These are phyloP conservation scores for Juglanconis sp. DNA, from an alignment of 2,329 filamentous ascomycete genomes.

Conservation along the genomic window DNA sequence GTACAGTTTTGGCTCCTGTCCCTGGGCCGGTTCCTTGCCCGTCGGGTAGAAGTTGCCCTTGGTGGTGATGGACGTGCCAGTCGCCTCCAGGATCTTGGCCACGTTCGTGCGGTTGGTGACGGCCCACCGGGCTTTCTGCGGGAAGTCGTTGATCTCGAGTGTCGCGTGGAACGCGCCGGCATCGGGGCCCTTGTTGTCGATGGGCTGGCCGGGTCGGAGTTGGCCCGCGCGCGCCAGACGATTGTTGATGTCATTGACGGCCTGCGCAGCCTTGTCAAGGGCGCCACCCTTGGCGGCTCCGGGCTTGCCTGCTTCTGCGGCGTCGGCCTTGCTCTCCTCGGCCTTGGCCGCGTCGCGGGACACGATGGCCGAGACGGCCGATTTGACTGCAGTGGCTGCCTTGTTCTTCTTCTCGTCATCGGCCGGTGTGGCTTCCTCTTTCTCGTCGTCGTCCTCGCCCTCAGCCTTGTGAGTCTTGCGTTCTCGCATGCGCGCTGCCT, in stretches of 20 bases:
- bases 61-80: conserved; percentile 93
- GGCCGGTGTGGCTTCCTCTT: conserved; percentile 57
- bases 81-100: conserved; percentile 93
- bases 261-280: conserved; percentile 84
- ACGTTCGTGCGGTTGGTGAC: conserved; percentile 99
- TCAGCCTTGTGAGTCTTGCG: conserved; percentile 87
- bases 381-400: conserved; percentile 62
- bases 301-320: conserved; percentile 30
- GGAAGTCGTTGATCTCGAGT: conserved; percentile 98
- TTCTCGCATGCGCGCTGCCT: conserved; percentile 80
- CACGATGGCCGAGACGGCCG: conserved; percentile 56
- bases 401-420: conserved; percentile 70
- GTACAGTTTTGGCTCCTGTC: conserved; percentile 88
- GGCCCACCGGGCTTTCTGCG: conserved; percentile 96
- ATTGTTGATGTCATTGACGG: conserved; percentile 85
- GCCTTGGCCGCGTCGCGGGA: conserved; percentile 49
- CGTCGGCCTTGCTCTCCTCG: conserved; percentile 28
- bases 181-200: conserved; percentile 97
- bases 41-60: conserved; percentile 87
- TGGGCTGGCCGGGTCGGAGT: conserved; percentile 86
- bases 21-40: conserved; percentile 74
- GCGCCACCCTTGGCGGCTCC: conserved; percentile 52
- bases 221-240: conserved; percentile 86
- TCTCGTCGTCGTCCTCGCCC: conserved; percentile 71
- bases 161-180: conserved; percentile 96